Evolutionary conservation across 192 early-diverging fungal species (phyloP).

Genomic region (Gonapodya sp.): DNA sequence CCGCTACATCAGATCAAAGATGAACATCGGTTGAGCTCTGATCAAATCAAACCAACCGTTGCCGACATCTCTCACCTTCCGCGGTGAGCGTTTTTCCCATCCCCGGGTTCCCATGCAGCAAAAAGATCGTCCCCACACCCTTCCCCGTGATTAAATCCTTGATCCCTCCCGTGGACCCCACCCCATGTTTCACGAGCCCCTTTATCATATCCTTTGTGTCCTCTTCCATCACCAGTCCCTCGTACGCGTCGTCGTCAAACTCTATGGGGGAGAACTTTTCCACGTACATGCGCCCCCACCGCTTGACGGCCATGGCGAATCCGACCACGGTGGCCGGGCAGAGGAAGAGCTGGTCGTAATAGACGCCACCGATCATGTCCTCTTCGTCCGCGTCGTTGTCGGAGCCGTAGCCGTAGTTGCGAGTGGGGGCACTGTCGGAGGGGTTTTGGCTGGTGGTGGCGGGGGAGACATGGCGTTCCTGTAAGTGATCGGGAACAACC

Average conservation of each 20-base stretch:
- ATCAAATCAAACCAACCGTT: not conserved
- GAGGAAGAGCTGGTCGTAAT: not conserved
- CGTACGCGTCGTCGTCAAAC: conserved; percentile 42
- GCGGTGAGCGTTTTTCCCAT: conserved; percentile 48
- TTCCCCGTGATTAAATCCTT: conserved; percentile 45
- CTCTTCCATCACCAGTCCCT: conserved; percentile 35
- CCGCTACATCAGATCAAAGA: conserved; percentile 17
- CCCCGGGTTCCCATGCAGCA: conserved; percentile 46
- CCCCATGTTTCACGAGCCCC: conserved; percentile 37
- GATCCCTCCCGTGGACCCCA: conserved; percentile 16
- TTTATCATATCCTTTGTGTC: conserved; percentile 34
- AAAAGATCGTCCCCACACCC: conserved; percentile 38
- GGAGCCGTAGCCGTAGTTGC: not conserved
- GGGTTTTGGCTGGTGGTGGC: not conserved
- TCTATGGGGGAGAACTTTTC: conserved; percentile 25
- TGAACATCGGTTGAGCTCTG: not conserved
- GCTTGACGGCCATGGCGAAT: conserved; percentile 41
- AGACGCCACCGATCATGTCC: not conserved
- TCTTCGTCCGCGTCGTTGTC: not conserved
- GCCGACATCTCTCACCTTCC: conserved; percentile 22
- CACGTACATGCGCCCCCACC: conserved; percentile 41
- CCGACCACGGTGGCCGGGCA: conserved; percentile 14
- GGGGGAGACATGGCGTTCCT: not conserved
- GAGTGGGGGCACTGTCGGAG: not conserved
- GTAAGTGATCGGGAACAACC: not conserved